Conservation (phyloP, 176 grass and related monocot genomes). For the Juncus effusus region DNA sequence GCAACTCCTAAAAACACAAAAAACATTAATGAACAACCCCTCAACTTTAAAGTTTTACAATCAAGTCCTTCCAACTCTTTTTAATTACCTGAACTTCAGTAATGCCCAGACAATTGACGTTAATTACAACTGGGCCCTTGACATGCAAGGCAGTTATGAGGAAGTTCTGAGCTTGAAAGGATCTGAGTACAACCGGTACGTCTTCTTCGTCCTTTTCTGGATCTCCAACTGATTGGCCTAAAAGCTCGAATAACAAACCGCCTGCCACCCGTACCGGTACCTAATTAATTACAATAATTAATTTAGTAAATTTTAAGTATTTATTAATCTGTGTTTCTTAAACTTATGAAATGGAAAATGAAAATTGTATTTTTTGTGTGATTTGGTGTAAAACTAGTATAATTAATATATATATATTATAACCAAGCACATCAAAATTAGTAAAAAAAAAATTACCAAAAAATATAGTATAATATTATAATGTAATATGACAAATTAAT, state of each 20-base stretch:
- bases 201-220: slow-evolving; percentile 40
- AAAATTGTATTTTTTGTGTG: too few relatives aligned
- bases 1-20: slow-evolving; percentile 38
- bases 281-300: slow-evolving; percentile 20
- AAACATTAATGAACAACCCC: too few relatives aligned
- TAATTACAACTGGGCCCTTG: slow-evolving; percentile 38
- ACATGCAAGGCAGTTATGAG: slow-evolving; percentile 48
- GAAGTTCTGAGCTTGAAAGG: slow-evolving; percentile 59
- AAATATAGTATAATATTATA: too few relatives aligned
- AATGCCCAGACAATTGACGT: slow-evolving; percentile 39
- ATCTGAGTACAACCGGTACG: slow-evolving; percentile 47
- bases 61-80: not conserved
- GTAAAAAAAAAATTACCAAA: too few relatives aligned
- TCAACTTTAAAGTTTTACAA: not conserved
- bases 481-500: too few relatives aligned
- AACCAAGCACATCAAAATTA: too few relatives aligned
- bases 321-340: too few relatives aligned
- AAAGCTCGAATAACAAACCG: slow-evolving; percentile 50
- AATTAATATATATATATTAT: too few relatives aligned
- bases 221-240: slow-evolving; percentile 49
- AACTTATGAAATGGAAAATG: too few relatives aligned
- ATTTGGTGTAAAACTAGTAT: too few relatives aligned
- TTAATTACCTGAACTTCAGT: slow-evolving; percentile 51
- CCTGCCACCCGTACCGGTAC: slow-evolving; percentile 57
- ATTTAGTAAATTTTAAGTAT: too few relatives aligned